Base-by-base conservation (phyloP, 2,329 filamentous ascomycete genomes). In the Fusarium sp. region DNA sequence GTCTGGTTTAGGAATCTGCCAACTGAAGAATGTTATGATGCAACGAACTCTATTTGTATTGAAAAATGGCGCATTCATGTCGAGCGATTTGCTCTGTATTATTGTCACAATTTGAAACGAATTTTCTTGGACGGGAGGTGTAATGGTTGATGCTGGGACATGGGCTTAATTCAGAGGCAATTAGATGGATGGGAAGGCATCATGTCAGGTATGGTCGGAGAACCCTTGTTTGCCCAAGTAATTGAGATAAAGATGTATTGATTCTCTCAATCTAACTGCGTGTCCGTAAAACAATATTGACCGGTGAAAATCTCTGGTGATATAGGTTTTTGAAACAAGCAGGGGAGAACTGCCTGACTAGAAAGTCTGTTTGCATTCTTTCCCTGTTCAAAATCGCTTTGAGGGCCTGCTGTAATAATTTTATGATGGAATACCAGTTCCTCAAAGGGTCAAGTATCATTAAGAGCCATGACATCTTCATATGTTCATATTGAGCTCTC, bases 91-190 rank as follows among this genome's bases (percentile, higher is more conserved):
- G 75, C 75, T 78, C 70, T 75, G 74, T 74, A 76, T 77, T 74
- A 79, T 70, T 77, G 76, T 75, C 55, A 74, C 73, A 55, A 81
- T 81, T 78, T 81, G 70, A 78, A 66, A 70, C 70, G 67, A 69
- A 80, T 80, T 80, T 68, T 81, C 74, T 81, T 80, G 80, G 78
- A 78, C 72, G 74, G 78, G 76, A 52, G 77, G 77, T 73, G 73
- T 80, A 79, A 78, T 79, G 73, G 63, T 70, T 73, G 75, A 76
- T 70, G 75, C 70, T 77, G 78, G 75, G 70, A 73, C 68, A 63
- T 77, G 70, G 66, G 72, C 74, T 77, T 79, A 79, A 79, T 78
- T 79, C 66, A 73, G 62, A 73, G 69, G 63, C 60, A 76, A 63
- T 69, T 78, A 78, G 52, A 69, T 74, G 73, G 60, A 73, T 65